Evolutionary conservation across 306 rosid genomes (phyloP), one percentile per base, ranked within the genome.

Genomic region (Trifolium fragiferum): DNA sequence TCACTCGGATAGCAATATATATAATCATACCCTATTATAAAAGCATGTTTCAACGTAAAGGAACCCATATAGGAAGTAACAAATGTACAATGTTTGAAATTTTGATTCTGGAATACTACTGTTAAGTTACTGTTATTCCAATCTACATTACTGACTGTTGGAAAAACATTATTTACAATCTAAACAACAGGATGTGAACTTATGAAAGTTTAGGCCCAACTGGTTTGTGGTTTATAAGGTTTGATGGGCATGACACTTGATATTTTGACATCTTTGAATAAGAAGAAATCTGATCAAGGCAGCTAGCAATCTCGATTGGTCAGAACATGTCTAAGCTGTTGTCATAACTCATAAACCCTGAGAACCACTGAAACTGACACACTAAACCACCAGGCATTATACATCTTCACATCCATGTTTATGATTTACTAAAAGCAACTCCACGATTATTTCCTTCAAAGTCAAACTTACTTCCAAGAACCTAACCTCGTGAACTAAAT

Each of bases 321-420:
- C 71, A 37, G 23, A 16, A 33, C 6, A 55, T 70, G 70, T 4
- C 49, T 49, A 6, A 27, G 43, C 60, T 51, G 27, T 5, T 14
- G 53, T 44, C 27, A 44, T 23, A 25, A 21, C n/a, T n/a, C n/a
- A 19, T 23, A 25, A 21, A 16, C 53, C 58, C 41, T 2, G 10
- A 62, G 65, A 66, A 53, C 51, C 63, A 77, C 33, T 58, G 67
- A 38, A 74, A 59, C 10, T 27, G 66, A n/a, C 54, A 73, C 37
- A 32, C 72, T 49, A 71, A 12, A 44, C 51, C 47, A 5, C 49
- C n/a, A 44, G 55, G 37, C 11, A 37, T 71, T 55, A 32, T 50
- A 27, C 43, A 23, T 23, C 72, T 44, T 67, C 73, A 47, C 57
- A 73, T 19, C 25, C 33, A 35, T 30, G 1, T 71, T 23, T 78